phyloP scores from a whole-genome alignment of 257 asterid genomes.

The Solanum neorickii region DNA sequence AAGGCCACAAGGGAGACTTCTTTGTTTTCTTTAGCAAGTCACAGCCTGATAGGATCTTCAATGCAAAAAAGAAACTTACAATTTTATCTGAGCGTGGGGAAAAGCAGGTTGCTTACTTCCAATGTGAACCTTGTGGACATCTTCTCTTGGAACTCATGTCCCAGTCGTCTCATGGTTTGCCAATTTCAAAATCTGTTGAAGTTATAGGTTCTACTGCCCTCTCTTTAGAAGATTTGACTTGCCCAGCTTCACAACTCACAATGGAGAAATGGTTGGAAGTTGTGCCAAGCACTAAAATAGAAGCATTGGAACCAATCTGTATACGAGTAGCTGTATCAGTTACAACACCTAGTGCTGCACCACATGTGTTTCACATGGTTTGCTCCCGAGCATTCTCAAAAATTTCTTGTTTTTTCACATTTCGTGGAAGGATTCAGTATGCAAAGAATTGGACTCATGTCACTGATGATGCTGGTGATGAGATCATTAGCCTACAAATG shows the following conservation, averaged over 20 bases:
- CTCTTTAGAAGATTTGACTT: slow-evolving; percentile 42
- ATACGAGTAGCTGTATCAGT: slow-evolving; percentile 74
- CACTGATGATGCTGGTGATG: slow-evolving; percentile 57
- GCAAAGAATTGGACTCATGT: slow-evolving; percentile 43
- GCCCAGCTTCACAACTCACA: slow-evolving; percentile 36
- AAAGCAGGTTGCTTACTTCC: slow-evolving; percentile 83
- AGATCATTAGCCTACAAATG: slow-evolving; percentile 60
- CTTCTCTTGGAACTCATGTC: slow-evolving; percentile 56
- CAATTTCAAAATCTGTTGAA: slow-evolving; percentile 30
- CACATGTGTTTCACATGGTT: slow-evolving; percentile 43
- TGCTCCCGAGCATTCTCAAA: slow-evolving; percentile 43
- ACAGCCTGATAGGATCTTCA: slow-evolving; percentile 75
- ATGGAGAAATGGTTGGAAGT: slow-evolving; percentile 86
- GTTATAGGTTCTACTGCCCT: slow-evolving; percentile 48
- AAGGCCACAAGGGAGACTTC: slow-evolving; percentile 49
- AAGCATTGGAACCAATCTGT: slow-evolving; percentile 37
- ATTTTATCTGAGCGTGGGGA: slow-evolving; percentile 66
- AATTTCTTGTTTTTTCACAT: slow-evolving; percentile 56
- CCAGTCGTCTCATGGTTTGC: slow-evolving; percentile 23
- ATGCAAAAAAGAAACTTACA: slow-evolving; percentile 58
- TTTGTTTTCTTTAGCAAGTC: slow-evolving; percentile 60
- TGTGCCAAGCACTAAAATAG: slow-evolving; percentile 40
- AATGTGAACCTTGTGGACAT: slow-evolving; percentile 69
- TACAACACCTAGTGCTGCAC: slow-evolving; percentile 60
- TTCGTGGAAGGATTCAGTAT: slow-evolving; percentile 34